These are phyloP conservation scores for Volutella citrinella DNA, from an alignment of 2,329 filamentous ascomycete species.

Conservation along the genomic window DNA sequence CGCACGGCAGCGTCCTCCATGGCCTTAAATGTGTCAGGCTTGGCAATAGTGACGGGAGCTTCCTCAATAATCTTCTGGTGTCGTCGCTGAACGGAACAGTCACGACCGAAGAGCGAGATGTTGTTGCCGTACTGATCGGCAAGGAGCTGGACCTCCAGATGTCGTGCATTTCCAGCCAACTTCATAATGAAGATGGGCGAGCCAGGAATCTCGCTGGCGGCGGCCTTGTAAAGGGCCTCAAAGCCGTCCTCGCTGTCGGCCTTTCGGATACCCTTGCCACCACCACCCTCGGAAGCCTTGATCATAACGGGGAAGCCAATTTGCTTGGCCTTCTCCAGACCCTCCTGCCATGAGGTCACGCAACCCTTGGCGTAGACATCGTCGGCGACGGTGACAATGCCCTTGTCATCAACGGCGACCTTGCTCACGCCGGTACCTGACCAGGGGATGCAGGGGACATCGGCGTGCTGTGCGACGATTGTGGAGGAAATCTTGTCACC, in stretches of 20 bases:
- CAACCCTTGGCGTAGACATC: slow-evolving; percentile 87
- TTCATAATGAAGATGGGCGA: slow-evolving; percentile 99
- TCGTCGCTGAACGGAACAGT: slow-evolving; percentile 96
- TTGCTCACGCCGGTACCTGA: slow-evolving; percentile 87
- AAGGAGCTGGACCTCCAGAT: slow-evolving; percentile 95
- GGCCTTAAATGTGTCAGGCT: slow-evolving; percentile 80
- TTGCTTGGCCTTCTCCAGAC: slow-evolving; percentile 77
- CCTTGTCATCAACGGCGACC: slow-evolving; percentile 73
- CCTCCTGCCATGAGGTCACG: slow-evolving; percentile 85
- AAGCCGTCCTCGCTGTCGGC: slow-evolving; percentile 84
- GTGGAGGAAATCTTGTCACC: slow-evolving; percentile 99
- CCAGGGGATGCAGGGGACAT: slow-evolving; percentile 98
- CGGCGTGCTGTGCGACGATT: slow-evolving; percentile 95
- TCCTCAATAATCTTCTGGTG: slow-evolving; percentile 99
- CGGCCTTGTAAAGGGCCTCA: slow-evolving; percentile 84
- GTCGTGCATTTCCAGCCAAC: slow-evolving; percentile 90
- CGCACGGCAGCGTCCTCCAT: slow-evolving; percentile 98
- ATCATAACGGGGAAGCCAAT: slow-evolving; percentile 99
- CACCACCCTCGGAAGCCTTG: slow-evolving; percentile 99
- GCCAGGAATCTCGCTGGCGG: slow-evolving; percentile 94
- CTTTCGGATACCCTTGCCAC: slow-evolving; percentile 98
- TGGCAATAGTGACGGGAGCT: slow-evolving; percentile 94
- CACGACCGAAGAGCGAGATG: slow-evolving; percentile 96
- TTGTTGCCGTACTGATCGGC: slow-evolving; percentile 99
- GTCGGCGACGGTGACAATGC: slow-evolving; percentile 89